phyloP scores from a whole-genome alignment of 345 rosid species.

The Populus euphratica region DNA sequence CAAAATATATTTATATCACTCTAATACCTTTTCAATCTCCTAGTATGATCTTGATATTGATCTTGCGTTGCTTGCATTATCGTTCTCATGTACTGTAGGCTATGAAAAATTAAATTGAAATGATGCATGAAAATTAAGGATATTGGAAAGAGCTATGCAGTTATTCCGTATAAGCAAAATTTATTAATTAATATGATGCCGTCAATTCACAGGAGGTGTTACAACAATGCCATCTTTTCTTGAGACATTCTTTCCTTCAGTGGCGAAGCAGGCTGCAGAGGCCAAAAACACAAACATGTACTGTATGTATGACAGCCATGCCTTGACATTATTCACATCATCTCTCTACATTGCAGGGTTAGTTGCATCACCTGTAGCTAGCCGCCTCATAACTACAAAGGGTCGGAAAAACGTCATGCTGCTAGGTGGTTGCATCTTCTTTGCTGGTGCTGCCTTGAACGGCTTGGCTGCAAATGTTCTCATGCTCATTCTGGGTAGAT shows the following conservation, averaged over 20 bases:
- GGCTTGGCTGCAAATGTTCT: conserved; percentile 56
- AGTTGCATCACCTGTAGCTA: conserved; percentile 59
- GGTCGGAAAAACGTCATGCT: conserved; percentile 78
- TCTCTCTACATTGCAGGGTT: conserved; percentile 74
- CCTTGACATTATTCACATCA: conserved; percentile 67
- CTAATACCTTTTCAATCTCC: no score
- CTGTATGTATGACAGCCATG: conserved; percentile 59
- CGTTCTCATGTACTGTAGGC: no score
- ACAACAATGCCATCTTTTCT: conserved; percentile 92
- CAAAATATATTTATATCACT: no score
- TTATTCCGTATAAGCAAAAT: no score
- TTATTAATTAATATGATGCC: neutral
- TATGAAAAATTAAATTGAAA: no score
- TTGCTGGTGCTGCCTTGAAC: conserved; percentile 65
- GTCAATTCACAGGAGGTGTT: conserved; percentile 57
- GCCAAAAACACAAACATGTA: conserved; percentile 51
- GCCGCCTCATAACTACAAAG: conserved; percentile 45
- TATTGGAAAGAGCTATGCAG: no score
- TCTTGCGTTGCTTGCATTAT: no score
- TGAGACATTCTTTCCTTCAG: conserved; percentile 64
- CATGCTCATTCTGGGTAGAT: conserved; percentile 69
- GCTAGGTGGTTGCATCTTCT: conserved; percentile 67
- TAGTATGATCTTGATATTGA: no score
- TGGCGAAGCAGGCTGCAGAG: conserved; percentile 43
- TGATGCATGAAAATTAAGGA: no score